Conservation (phyloP, 441 rosid species). For the Codiaeum variegatum region DNA sequence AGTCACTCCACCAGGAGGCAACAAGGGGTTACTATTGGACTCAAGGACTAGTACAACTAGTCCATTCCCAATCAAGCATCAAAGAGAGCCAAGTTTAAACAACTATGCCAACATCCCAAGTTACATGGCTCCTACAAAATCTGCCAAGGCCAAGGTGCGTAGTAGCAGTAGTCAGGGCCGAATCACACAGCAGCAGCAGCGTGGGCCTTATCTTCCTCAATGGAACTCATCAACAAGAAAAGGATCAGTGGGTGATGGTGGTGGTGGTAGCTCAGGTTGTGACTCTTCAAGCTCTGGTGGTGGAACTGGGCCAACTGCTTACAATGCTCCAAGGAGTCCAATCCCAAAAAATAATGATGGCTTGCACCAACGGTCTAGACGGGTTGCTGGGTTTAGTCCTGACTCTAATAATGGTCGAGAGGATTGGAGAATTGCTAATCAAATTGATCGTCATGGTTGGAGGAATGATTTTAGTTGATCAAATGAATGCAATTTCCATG, state of each 20-base stretch:
- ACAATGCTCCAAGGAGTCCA: constrained; percentile 56
- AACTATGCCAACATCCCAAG: constrained; percentile 49
- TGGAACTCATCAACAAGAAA: constrained; percentile 75
- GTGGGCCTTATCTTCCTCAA: constrained; percentile 38
- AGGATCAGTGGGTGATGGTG: constrained; percentile 28
- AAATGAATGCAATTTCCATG: background rate
- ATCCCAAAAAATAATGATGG: constrained; percentile 38
- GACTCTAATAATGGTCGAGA: constrained; percentile 30
- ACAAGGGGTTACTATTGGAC: constrained; percentile 11
- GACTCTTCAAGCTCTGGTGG: constrained; percentile 82
- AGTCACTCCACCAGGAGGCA: constrained; percentile 33
- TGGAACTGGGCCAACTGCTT: constrained; percentile 33
- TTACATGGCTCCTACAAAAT: constrained; percentile 81
- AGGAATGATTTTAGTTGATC: constrained; percentile 42
- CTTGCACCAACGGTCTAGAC: constrained; percentile 20
- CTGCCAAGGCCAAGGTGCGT: constrained; percentile 84
- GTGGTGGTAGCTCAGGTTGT: constrained; percentile 41
- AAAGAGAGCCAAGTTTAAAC: constrained; percentile 28
- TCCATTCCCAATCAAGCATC: constrained; percentile 33
- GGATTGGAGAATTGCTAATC: constrained; percentile 42
- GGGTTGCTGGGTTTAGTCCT: constrained; percentile 34
- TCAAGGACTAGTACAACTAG: background rate
- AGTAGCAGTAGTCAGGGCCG: constrained; percentile 26
- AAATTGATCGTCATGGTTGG: constrained; percentile 42
- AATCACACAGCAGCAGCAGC: constrained; percentile 31